A percentile compares a stretch with the other conserved stretches of the same genome.
These are phyloP conservation scores for Mortierella sp. DNA, from an alignment of 371 early-diverging fungal genomes.

Conservation along the genomic window DNA sequence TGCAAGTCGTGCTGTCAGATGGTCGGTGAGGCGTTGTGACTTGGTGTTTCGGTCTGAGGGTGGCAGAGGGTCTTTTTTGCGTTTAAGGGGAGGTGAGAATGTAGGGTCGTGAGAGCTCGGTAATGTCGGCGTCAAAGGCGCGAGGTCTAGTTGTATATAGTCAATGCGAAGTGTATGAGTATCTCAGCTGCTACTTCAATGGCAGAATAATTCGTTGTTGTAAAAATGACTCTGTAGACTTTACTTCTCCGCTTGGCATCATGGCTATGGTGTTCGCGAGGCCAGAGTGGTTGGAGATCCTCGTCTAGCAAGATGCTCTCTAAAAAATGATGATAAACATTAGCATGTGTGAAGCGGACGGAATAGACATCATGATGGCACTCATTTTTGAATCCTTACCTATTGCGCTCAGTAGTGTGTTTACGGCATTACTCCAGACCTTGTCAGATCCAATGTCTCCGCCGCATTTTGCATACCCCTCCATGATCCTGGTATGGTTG, in stretches of 20 bases:
- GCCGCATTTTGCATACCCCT: neutral
- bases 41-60: conserved; percentile 37
- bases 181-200: neutral
- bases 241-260: conserved; percentile 44
- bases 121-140: conserved; percentile 32
- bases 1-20: conserved; percentile 49
- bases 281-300: conserved; percentile 51
- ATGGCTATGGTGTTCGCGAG: conserved; percentile 36
- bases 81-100: conserved; percentile 52
- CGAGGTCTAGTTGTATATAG: conserved; percentile 8
- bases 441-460: conserved; percentile 24
- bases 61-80: conserved; percentile 40
- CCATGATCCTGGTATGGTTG: conserved; percentile 10
- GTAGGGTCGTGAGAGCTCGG: conserved; percentile 41
- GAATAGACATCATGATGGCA: neutral
- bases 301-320: conserved; percentile 55
- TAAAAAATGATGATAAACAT: conserved; percentile 1
- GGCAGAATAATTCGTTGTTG: neutral
- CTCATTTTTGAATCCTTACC: conserved; percentile 16
- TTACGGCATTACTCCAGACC: conserved; percentile 55
- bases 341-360: neutral
- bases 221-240: neutral
- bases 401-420: conserved; percentile 52
- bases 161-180: neutral
- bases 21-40: conserved; percentile 54